These are phyloP conservation scores for Pichia sporocuriosa DNA, from an alignment of 805 yeast species.

Conservation along the genomic window DNA sequence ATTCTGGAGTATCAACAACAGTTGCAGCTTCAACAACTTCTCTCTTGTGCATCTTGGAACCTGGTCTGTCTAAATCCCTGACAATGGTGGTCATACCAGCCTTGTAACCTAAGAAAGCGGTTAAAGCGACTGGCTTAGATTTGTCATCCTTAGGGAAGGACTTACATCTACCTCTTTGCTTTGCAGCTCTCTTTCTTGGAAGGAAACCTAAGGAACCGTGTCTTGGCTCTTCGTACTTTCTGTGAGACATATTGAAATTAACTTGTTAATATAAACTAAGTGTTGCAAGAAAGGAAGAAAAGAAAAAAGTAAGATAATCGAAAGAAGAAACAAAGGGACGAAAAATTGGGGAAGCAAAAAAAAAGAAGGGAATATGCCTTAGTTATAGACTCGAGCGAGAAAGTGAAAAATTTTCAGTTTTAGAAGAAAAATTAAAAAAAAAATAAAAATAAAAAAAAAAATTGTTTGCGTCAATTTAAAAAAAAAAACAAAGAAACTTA, in stretches of 20 bases:
- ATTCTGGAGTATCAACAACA: constrained; percentile 98
- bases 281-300: constrained; percentile 5
- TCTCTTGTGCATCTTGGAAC: constrained; percentile 99
- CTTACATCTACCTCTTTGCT: constrained; percentile 98
- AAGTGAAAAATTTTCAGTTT: too few relatives aligned
- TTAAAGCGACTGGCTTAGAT: constrained; percentile 95
- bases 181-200: constrained; percentile 99
- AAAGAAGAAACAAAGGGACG: background rate
- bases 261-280: constrained; percentile 8
- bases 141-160: constrained; percentile 98
- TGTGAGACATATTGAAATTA: constrained; percentile 82
- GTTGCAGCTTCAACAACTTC: constrained; percentile 99
- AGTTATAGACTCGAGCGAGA: too few relatives aligned
- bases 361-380: background rate
- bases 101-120: constrained; percentile 99
- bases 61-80: constrained; percentile 99
- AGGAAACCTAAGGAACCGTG: constrained; percentile 99
- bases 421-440: too few relatives aligned
- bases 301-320: background rate
- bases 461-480: too few relatives aligned
- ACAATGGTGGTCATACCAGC: constrained; percentile 99
- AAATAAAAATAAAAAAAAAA: too few relatives aligned
- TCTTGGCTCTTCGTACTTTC: constrained; percentile 99
- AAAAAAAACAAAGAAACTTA: too few relatives aligned
- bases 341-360: background rate